Conservation (phyloP, 257 asterid genomes). For the Solanum clarkiae region DNA sequence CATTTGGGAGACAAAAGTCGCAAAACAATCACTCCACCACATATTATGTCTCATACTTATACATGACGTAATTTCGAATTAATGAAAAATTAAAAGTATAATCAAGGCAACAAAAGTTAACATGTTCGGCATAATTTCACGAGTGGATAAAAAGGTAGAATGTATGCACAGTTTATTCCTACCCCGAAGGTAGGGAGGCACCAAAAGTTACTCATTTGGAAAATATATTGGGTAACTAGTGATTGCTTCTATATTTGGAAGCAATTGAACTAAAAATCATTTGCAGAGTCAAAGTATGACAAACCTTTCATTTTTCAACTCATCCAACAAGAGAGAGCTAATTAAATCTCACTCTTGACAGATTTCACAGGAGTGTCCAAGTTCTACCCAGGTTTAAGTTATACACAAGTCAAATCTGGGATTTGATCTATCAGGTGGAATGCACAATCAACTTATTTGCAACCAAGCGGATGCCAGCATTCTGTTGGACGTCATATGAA, state of each 20-base stretch:
- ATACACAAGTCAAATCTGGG: not conserved
- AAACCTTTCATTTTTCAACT: not conserved
- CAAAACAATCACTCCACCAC: not conserved
- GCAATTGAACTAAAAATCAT: not conserved
- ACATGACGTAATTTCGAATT: too few relatives aligned
- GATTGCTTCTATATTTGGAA: not conserved
- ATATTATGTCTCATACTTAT: not conserved
- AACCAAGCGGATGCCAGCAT: slow-evolving; percentile 74
- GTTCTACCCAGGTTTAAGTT: too few relatives aligned
- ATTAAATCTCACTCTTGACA: not conserved
- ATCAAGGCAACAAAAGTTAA: not conserved
- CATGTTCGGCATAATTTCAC: not conserved
- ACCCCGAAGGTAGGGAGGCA: accelerated
- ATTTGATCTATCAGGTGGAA: slow-evolving; percentile 16
- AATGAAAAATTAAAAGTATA: too few relatives aligned
- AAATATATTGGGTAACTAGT: not conserved
- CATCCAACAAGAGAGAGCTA: not conserved
- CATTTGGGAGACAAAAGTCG: not conserved
- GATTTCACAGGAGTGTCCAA: not conserved
- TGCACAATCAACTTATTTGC: slow-evolving; percentile 55
- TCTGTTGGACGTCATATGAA: slow-evolving; percentile 63
- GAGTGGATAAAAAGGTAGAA: too few relatives aligned
- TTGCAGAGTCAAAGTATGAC: not conserved
- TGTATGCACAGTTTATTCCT: not conserved
- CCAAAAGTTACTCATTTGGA: not conserved